These are phyloP conservation scores for Ophiostoma fasciatum DNA, from an alignment of 2,329 filamentous ascomycete species.

Conservation along the genomic window DNA sequence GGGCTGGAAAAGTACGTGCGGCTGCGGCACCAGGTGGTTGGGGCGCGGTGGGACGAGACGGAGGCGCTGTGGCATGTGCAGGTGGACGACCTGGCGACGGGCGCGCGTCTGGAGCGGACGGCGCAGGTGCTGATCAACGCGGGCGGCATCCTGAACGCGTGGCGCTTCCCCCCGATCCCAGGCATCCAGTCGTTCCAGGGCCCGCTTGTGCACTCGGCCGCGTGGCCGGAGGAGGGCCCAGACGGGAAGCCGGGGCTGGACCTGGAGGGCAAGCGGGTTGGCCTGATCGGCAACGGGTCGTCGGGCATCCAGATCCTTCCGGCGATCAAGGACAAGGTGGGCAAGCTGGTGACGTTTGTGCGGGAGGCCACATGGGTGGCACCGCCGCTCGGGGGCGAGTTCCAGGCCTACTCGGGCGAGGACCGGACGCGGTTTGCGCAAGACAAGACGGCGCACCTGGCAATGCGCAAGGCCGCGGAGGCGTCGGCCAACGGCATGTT, in stretches of 20 bases:
- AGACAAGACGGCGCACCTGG: neutral
- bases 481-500: constrained; percentile 1
- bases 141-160: constrained; percentile 14
- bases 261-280: constrained; percentile 15
- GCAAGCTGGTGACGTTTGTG: constrained; percentile 11
- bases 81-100: neutral
- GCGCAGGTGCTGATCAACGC: constrained; percentile 12
- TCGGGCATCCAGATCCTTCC: constrained; percentile 19
- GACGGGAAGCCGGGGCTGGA: constrained; percentile 6
- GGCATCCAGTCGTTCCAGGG: constrained; percentile 22
- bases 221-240: constrained; percentile 10
- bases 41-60: neutral
- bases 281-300: constrained; percentile 18
- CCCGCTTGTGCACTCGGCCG: constrained; percentile 16
- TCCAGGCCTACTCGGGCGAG: neutral
- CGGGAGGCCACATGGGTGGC: constrained; percentile 11
- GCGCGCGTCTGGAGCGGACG: neutral
- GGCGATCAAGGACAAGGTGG: constrained; percentile 8
- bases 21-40: neutral
- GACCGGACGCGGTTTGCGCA: neutral
- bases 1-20: constrained; percentile 1
- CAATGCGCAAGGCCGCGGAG: constrained; percentile 4
- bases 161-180: constrained; percentile 15
- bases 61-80: neutral
- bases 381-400: neutral